Evolutionary conservation across 1,139 yeast species (phyloP).

Genomic region (Ashbya aceris): DNA sequence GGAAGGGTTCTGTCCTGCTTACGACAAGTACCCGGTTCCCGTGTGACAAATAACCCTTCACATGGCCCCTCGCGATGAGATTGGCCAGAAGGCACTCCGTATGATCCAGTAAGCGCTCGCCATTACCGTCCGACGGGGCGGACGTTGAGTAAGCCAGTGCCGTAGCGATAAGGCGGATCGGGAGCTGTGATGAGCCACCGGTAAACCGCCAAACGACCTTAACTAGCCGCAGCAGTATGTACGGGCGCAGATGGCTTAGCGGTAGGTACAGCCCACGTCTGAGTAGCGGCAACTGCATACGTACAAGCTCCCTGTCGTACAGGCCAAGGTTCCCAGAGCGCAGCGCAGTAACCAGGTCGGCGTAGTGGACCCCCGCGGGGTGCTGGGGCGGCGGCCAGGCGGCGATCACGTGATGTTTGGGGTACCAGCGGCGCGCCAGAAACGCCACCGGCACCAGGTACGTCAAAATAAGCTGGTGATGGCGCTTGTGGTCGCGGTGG

Average conservation of each 20-base stretch:
- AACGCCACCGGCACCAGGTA: conserved; percentile 49
- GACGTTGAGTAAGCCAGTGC: conserved; percentile 7
- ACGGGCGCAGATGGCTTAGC: conserved; percentile 44
- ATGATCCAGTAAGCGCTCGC: conserved; percentile 34
- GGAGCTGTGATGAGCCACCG: conserved; percentile 14
- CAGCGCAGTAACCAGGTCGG: conserved; percentile 42
- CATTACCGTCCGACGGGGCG: not conserved
- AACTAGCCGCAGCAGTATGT: conserved; percentile 46
- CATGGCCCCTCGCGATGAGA: conserved; percentile 48
- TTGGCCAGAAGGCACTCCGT: conserved; percentile 68
- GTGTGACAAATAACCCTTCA: conserved; percentile 82
- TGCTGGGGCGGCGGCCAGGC: conserved; percentile 1
- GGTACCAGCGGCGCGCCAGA: conserved; percentile 36
- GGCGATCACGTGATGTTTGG: conserved; percentile 21
- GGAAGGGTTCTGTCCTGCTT: conserved; percentile 70
- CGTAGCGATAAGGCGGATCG: conserved; percentile 15
- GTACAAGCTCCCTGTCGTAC: conserved; percentile 40
- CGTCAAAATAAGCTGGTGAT: conserved; percentile 32
- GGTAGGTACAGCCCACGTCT: conserved; percentile 55
- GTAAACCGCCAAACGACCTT: conserved; percentile 35
- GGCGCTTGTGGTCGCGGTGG: conserved; percentile 28
- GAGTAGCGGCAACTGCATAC: conserved; percentile 44
- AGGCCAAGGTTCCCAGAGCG: conserved; percentile 44
- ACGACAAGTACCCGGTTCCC: conserved; percentile 64
- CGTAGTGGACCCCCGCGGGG: conserved; percentile 36